Conservation (phyloP, 495 filamentous ascomycete species). For the Jackrogersella multiformis region DNA sequence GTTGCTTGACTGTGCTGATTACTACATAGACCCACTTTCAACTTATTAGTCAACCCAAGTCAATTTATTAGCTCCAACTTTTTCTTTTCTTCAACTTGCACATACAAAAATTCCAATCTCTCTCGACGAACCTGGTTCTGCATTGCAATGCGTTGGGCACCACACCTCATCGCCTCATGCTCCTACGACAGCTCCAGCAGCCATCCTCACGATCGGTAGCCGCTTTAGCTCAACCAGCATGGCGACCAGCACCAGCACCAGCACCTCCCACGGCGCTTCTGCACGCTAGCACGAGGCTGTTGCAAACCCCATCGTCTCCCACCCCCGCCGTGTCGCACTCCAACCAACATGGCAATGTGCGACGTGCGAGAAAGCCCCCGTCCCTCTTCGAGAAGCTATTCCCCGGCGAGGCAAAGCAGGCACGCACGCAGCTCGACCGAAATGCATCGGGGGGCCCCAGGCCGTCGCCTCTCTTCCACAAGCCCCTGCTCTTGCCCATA, state of each 20-base stretch:
- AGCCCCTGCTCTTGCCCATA: not conserved
- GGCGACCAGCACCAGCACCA: conserved; percentile 27
- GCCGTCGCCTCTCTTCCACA: conserved; percentile 17
- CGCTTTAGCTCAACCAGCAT: conserved; percentile 45
- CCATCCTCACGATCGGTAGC: conserved; percentile 48
- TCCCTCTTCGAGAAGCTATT: conserved; percentile 69
- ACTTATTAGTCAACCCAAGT: not conserved
- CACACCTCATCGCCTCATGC: conserved; percentile 45
- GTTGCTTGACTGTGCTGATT: conserved; percentile 4
- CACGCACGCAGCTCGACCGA: not conserved
- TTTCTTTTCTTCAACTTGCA: not conserved
- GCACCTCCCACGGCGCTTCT: conserved; percentile 17
- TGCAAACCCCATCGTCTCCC: conserved; percentile 7
- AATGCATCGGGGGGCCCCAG: conserved; percentile 5
- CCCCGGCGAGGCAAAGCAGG: conserved; percentile 56
- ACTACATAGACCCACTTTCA: not conserved
- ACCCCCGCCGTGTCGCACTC: not conserved
- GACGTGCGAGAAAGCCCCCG: conserved; percentile 2
- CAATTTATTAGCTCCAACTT: conserved; percentile 23
- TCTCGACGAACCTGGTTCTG: conserved; percentile 17
- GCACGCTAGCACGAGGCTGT: conserved; percentile 34
- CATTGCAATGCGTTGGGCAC: conserved; percentile 40
- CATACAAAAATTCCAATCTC: not conserved
- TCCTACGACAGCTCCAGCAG: conserved; percentile 53
- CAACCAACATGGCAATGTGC: conserved; percentile 2